Percentiles rank a stretch among this genome's conserved stretches.
These are phyloP conservation scores for Rubia balearica DNA, from an alignment of 305 asterid genomes.

Conservation along the genomic window DNA sequence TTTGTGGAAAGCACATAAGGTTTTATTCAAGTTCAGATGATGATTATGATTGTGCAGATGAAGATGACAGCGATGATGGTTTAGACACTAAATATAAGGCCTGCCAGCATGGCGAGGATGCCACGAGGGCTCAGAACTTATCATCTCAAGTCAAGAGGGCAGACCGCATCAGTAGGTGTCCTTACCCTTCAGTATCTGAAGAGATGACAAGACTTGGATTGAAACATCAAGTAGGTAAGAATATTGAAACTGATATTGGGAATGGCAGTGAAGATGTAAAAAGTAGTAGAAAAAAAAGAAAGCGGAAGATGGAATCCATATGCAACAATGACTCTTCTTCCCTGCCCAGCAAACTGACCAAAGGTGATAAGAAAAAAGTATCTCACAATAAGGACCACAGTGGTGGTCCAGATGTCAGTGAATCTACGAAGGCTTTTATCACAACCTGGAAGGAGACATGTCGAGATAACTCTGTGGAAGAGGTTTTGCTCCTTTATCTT, in stretches of 20 bases:
- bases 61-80: constrained; percentile 16
- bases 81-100: constrained; percentile 22
- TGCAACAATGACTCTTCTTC: constrained; percentile 27
- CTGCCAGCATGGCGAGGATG: constrained; percentile 26
- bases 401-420: constrained; percentile 33
- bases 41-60: constrained; percentile 17
- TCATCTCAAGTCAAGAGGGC: constrained; percentile 30
- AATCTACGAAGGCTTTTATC: constrained; percentile 50
- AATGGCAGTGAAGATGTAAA: constrained; percentile 27
- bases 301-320: constrained; percentile 52
- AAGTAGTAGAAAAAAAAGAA: constrained; percentile 29
- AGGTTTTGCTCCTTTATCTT: constrained; percentile 40
- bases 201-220: constrained; percentile 70
- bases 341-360: constrained; percentile 36
- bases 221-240: constrained; percentile 35
- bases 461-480: constrained; percentile 34
- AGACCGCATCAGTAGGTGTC: constrained; percentile 71
- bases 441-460: constrained; percentile 88
- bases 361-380: constrained; percentile 25
- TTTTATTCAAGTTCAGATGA: constrained; percentile 46
- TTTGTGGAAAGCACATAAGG: constrained; percentile 59
- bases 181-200: constrained; percentile 92
- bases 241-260: constrained; percentile 20
- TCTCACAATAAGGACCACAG: constrained; percentile 19
- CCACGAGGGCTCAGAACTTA: constrained; percentile 23